Base-by-base conservation (phyloP, 148 eudicot genomes). In the Silene uniflora region DNA sequence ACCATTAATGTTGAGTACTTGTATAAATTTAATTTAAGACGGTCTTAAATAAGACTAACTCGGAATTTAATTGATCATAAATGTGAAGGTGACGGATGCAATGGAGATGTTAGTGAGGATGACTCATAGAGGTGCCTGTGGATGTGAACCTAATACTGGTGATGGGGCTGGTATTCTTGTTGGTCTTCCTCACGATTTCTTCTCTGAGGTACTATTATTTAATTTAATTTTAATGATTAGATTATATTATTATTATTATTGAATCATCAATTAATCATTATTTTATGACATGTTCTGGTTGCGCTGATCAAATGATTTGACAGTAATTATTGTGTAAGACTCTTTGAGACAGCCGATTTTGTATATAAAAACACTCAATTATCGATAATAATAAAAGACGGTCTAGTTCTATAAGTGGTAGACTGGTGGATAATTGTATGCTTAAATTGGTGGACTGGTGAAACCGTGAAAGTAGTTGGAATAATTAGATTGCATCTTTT, bases 101-200 rank as follows among this genome's bases (percentile, higher is more conserved):
- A 73, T 92, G 59, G 99, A 96, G 81, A 96, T 96, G 99, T 85
- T 96, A 83, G 90, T 92, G 32, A 86, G 99, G 67, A 96, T 96
- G 99, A 11, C 99, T 7, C 99, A 96, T 59, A 91, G 99, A 84
- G 99, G 99, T 7, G 99, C 99, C 13, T 96, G 99, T 88, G 99
- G 99, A 7, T 93, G 99, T 73, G 99, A 96, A 85, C 77, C 95
- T 0, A 96, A 96, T 65, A 96, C 99, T 9, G 99, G 99, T 39
- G 99, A 96, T 81, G 99, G 99, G 29, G 99, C 99, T 24, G 99
- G 99, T 7, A 92, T 96, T 80, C 94, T 96, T 61, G 98, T 96
- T 19, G 98, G 84, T 77, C 88, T 91, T 79, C 99, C 99, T 71
- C 99, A 92, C 77, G 84, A 91, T 60, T 96, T 96, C 83, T 92